Percentiles rank a stretch among this genome's conserved stretches.
Conservation (phyloP, 176 grass and related monocot genomes). For the Chrysopogon serrulatus region DNA sequence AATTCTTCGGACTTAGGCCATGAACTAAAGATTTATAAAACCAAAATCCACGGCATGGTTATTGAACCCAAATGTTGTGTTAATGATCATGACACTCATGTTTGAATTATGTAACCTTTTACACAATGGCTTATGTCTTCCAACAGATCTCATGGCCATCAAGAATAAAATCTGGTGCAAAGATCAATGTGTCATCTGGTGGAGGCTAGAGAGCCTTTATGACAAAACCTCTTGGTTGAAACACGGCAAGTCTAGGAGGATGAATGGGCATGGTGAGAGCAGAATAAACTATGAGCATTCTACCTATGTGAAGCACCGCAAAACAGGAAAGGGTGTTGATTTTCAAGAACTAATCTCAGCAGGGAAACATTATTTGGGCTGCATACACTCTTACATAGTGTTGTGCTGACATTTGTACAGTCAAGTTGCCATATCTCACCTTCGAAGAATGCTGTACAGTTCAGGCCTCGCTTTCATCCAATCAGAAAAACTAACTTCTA, state of each 20-base stretch:
- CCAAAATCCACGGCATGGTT: not conserved
- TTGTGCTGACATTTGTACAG: not conserved
- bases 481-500: constrained; percentile 80
- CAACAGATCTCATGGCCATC: not conserved
- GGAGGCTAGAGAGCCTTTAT: not conserved
- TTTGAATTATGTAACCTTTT: not conserved
- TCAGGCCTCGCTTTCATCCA: constrained; percentile 98
- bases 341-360: not conserved
- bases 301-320: not conserved
- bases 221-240: constrained; percentile 1
- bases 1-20: not conserved
- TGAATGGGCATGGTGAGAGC: not conserved
- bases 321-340: not conserved
- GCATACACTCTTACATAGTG: constrained; percentile 23
- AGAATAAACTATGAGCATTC: not conserved
- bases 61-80: not conserved
- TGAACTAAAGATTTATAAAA: not conserved
- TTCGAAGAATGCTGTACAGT: constrained; percentile 97
- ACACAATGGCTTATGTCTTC: not conserved
- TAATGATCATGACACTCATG: not conserved
- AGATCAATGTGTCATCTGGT: not conserved
- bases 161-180: not conserved
- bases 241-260: not conserved
- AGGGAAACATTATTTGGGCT: constrained; percentile 8
- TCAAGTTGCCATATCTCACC: constrained; percentile 43